These are phyloP conservation scores for Claviceps quebecensis DNA, from an alignment of 2,329 filamentous ascomycete species.

Conservation along the genomic window DNA sequence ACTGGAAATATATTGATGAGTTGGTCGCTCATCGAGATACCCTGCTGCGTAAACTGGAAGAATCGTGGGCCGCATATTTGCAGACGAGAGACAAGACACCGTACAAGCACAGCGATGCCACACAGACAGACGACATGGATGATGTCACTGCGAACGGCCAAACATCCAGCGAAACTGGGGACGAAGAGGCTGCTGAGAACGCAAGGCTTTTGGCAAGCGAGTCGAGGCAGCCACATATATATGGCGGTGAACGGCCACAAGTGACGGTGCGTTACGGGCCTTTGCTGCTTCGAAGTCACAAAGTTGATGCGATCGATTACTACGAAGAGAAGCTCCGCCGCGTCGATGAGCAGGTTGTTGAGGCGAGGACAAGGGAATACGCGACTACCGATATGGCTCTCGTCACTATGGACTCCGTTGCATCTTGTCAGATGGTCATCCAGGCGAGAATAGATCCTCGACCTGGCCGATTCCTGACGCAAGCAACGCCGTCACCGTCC, in stretches of 20 bases:
- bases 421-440: constrained; percentile 86
- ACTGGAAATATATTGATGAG: constrained; percentile 73
- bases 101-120: constrained; percentile 5
- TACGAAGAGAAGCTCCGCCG: constrained; percentile 74
- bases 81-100: constrained; percentile 12
- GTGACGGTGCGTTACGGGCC: constrained; percentile 67
- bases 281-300: constrained; percentile 54
- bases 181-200: constrained; percentile 38
- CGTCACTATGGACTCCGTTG: constrained; percentile 93
- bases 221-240: constrained; percentile 14
- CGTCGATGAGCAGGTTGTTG: constrained; percentile 60
- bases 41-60: constrained; percentile 61
- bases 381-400: constrained; percentile 74
- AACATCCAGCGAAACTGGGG: constrained; percentile 17
- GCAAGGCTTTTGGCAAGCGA: constrained; percentile 43
- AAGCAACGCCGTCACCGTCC: constrained; percentile 71
- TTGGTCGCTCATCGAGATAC: constrained; percentile 53
- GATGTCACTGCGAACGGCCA: constrained; percentile 12
- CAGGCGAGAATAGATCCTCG: constrained; percentile 87
- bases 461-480: constrained; percentile 73
- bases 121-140: constrained; percentile 2
- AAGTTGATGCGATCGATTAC: constrained; percentile 84
- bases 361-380: constrained; percentile 62
- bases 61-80: constrained; percentile 62
- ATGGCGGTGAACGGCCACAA: constrained; percentile 45